These are phyloP conservation scores for Ciborinia camelliae DNA, from an alignment of 2,329 filamentous ascomycete species.

Conservation along the genomic window DNA sequence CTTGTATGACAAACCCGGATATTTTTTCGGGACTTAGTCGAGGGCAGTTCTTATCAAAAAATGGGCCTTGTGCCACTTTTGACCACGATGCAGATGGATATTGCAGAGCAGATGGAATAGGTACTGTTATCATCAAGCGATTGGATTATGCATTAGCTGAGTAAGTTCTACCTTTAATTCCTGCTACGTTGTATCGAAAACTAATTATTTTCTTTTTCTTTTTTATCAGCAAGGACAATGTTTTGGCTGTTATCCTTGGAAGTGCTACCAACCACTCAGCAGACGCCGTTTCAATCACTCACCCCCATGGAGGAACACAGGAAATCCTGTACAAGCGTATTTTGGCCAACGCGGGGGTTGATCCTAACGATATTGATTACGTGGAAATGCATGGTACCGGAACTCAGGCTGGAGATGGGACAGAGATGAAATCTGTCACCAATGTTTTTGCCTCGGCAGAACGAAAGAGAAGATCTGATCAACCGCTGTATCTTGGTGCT, in stretches of 20 bases:
- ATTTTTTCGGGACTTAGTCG: constrained; percentile 35
- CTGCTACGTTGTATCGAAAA: not conserved
- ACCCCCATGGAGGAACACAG: constrained; percentile 76
- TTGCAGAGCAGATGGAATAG: constrained; percentile 50
- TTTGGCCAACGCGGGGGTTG: constrained; percentile 68
- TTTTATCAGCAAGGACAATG: constrained; percentile 48
- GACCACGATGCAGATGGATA: constrained; percentile 51
- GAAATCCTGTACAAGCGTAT: constrained; percentile 69
- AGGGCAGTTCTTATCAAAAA: constrained; percentile 37
- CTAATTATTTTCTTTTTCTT: not conserved
- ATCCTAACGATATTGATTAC: constrained; percentile 74
- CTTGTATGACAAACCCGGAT: constrained; percentile 35
- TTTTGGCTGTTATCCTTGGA: constrained; percentile 59
- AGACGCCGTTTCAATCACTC: constrained; percentile 77
- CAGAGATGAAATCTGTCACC: constrained; percentile 76
- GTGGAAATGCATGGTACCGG: constrained; percentile 90
- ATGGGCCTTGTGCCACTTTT: constrained; percentile 48
- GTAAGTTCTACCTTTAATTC: not conserved
- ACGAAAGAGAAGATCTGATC: constrained; percentile 25
- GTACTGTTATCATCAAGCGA: constrained; percentile 48
- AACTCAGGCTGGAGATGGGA: constrained; percentile 78
- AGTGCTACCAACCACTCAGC: constrained; percentile 79
- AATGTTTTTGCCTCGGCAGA: constrained; percentile 47
- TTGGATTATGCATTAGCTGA: constrained; percentile 46
- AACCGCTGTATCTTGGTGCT: constrained; percentile 50